Evolutionary conservation across 75 land plant genomes (phyloP).

Genomic region (Larix kaempferi): DNA sequence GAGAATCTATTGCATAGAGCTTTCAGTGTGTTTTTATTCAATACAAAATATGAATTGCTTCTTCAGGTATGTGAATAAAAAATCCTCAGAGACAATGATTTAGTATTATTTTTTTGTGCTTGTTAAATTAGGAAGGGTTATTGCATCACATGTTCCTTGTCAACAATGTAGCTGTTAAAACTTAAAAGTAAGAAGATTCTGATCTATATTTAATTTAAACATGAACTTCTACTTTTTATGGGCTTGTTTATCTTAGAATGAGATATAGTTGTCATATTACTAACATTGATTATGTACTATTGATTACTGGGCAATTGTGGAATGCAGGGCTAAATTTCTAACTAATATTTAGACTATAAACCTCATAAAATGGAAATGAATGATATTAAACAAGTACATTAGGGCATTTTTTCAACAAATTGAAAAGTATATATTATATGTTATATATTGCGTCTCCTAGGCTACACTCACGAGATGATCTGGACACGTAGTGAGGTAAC

Average conservation of each 20-base stretch:
- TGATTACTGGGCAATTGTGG: not conserved
- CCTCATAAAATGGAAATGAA: too few relatives aligned
- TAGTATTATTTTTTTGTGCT: not conserved
- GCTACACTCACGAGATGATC: too few relatives aligned
- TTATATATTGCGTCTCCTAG: too few relatives aligned
- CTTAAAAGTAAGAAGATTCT: not conserved
- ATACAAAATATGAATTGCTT: conserved; percentile 91
- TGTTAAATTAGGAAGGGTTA: not conserved
- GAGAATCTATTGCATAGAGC: conserved; percentile 90
- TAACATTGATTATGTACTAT: not conserved
- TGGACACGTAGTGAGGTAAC: too few relatives aligned
- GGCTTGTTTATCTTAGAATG: not conserved
- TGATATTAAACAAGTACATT: too few relatives aligned
- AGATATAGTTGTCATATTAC: not conserved
- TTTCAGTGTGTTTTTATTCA: conserved; percentile 96
- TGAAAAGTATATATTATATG: too few relatives aligned
- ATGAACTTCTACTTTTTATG: not conserved
- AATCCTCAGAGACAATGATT: not conserved
- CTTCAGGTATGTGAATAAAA: conserved; percentile 70
- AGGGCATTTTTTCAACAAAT: too few relatives aligned
- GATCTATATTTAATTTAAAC: not conserved
- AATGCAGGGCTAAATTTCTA: not conserved
- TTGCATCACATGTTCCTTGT: not conserved
- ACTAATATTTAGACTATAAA: not conserved
- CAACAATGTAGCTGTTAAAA: not conserved